phyloP scores from a whole-genome alignment of 345 rosid species.

The Noccaea bulbosa region DNA sequence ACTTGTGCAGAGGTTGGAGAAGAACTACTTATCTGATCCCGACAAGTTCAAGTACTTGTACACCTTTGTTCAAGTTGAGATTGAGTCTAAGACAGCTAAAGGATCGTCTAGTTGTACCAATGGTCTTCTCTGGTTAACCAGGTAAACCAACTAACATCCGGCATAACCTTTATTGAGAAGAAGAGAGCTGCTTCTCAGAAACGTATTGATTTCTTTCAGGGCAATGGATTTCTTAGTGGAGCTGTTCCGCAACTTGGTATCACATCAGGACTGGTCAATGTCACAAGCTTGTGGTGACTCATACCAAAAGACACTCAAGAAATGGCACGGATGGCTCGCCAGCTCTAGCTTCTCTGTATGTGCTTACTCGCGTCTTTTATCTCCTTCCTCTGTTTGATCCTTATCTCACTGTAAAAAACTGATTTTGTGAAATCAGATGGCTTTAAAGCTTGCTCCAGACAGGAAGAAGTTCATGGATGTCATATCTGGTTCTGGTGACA shows the following conservation, averaged over 20 bases:
- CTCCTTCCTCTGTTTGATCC: conserved; percentile 7
- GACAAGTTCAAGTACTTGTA: conserved; percentile 65
- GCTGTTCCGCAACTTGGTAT: conserved; percentile 80
- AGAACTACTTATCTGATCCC: conserved; percentile 69
- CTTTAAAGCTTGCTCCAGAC: conserved; percentile 95
- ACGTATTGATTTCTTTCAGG: conserved; percentile 47
- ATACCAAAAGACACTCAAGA: conserved; percentile 84
- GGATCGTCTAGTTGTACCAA: conserved; percentile 91
- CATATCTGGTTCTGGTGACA: conserved; percentile 75
- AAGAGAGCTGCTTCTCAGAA: conserved; percentile 11
- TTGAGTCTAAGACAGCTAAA: conserved; percentile 75
- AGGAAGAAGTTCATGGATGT: conserved; percentile 97
- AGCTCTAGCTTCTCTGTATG: conserved; percentile 80
- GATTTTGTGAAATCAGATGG: conserved; percentile 57
- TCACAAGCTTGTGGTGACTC: conserved; percentile 83
- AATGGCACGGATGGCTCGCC: conserved; percentile 95
- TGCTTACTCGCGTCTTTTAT: conserved; percentile 35
- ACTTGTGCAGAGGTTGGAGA: conserved; percentile 77
- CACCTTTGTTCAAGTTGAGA: conserved; percentile 79
- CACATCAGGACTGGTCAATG: conserved; percentile 92
- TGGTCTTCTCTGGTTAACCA: conserved; percentile 97
- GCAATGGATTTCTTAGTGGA: conserved; percentile 97
- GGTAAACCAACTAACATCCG: conserved; percentile 45
- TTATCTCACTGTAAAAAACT: conserved; percentile 10
- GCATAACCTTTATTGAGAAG: background rate